Percentiles rank a stretch among this genome's conserved stretches.
Evolutionary conservation across 1,139 yeast genomes (phyloP).

Genomic region (Trichomonascaceae sp.): DNA sequence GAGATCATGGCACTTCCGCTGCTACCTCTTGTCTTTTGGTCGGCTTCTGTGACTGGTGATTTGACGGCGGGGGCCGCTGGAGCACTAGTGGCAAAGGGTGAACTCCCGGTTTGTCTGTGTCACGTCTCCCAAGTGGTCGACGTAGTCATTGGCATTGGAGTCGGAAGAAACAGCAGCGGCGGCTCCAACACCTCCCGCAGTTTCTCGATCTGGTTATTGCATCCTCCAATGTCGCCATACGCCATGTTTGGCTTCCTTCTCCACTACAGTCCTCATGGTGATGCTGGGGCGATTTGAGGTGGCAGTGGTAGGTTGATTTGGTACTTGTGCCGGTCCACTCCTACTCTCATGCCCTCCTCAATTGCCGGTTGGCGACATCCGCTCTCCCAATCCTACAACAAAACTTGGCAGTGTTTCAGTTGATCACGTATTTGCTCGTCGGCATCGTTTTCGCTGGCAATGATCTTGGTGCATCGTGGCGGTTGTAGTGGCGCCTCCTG

Average conservation of each 20-base stretch:
- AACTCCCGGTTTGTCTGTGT: too few species aligned
- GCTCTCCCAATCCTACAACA: constrained; percentile 90
- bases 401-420: constrained; percentile 95
- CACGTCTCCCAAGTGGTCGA: too few species aligned
- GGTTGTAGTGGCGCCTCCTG: constrained; percentile 96
- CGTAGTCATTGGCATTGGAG: too few species aligned
- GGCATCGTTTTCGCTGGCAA: constrained; percentile 54
- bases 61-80: too few species aligned
- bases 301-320: constrained; percentile 95
- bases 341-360: constrained; percentile 99
- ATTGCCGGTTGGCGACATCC: constrained; percentile 95
- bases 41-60: too few species aligned
- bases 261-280: constrained; percentile 99
- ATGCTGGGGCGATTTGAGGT: constrained; percentile 96
- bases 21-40: too few species aligned
- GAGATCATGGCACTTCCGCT: too few species aligned
- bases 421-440: constrained; percentile 86
- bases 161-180: constrained; percentile 83
- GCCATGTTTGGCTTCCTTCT: constrained; percentile 88
- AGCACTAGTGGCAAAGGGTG: too few species aligned
- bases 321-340: constrained; percentile 94
- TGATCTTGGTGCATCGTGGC: constrained; percentile 96
- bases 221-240: constrained; percentile 87
- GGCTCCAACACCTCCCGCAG: constrained; percentile 93
- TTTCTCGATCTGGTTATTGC: constrained; percentile 95